A percentile compares a stretch with the other conserved stretches of the same genome.
These are phyloP conservation scores for Penicillium robsamsonii DNA, from an alignment of 495 filamentous ascomycete species.

Conservation along the genomic window DNA sequence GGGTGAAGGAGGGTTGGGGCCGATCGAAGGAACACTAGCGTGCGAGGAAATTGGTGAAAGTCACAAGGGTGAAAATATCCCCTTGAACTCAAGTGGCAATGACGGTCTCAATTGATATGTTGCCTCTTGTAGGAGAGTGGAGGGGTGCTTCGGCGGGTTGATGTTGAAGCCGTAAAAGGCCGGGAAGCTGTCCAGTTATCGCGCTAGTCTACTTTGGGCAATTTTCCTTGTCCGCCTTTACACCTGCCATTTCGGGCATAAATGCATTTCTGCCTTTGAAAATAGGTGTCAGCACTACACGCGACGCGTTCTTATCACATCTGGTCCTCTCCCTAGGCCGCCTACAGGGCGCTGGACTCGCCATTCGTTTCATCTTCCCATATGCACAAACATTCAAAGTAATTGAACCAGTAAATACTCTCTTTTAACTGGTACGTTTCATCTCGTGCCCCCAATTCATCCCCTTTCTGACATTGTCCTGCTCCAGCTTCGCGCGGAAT, in stretches of 20 bases:
- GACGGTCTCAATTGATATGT: conserved; percentile 25
- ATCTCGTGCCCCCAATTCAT: neutral
- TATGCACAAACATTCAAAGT: neutral
- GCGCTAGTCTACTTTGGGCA: conserved; percentile 37
- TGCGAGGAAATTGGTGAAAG: conserved; percentile 5
- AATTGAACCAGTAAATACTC: conserved; percentile 6
- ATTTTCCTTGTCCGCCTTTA: conserved; percentile 32
- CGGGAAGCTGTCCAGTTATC: conserved; percentile 35
- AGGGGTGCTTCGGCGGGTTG: conserved; percentile 41
- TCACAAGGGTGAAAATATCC: conserved; percentile 17
- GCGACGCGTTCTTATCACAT: conserved; percentile 42
- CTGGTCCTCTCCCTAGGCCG: conserved; percentile 9
- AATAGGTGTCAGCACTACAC: conserved; percentile 29
- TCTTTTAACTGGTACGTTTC: neutral
- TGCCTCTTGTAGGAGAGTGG: conserved; percentile 27
- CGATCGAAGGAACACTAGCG: conserved; percentile 9
- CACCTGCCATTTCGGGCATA: conserved; percentile 30
- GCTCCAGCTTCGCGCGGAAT: conserved; percentile 22
- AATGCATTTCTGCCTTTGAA: conserved; percentile 20
- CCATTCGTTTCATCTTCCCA: conserved; percentile 7
- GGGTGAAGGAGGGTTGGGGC: conserved; percentile 8
- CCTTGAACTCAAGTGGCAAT: conserved; percentile 15
- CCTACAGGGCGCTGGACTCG: conserved; percentile 13
- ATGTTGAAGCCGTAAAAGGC: conserved; percentile 51
- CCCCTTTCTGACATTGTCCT: conserved; percentile 22